These are phyloP conservation scores for Hymenoscyphus linearis DNA, from an alignment of 2,329 filamentous ascomycete species.

Conservation along the genomic window DNA sequence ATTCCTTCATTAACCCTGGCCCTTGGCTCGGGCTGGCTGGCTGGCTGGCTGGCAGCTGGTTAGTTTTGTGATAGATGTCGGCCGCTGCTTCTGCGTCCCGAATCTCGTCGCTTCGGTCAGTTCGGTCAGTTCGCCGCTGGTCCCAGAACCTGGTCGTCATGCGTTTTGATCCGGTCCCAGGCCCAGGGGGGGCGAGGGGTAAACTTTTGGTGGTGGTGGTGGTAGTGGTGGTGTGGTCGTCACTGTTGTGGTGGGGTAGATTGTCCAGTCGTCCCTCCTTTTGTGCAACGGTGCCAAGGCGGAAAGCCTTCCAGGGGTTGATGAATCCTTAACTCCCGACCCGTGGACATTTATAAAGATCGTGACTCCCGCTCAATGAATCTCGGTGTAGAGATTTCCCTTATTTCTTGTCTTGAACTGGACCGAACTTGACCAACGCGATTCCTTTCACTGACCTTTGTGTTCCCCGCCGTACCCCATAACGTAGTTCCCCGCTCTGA, in stretches of 20 bases:
- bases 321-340: slow-evolving; percentile 5
- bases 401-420: not conserved
- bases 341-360: slow-evolving; percentile 17
- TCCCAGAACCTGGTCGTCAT: not conserved
- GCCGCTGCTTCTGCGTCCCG: no score
- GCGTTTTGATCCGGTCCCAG: not conserved
- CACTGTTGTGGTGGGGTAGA: no score
- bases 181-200: not conserved
- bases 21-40: not conserved
- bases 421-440: not conserved
- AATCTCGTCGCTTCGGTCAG: no score
- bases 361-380: slow-evolving; percentile 11
- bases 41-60: no score
- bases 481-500: not conserved
- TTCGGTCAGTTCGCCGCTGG: not conserved
- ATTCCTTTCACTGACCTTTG: not conserved
- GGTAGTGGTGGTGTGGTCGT: no score
- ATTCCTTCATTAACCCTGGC: no score
- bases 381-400: no score
- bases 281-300: slow-evolving; percentile 7
- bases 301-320: not conserved
- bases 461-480: not conserved
- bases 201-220: not conserved
- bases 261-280: slow-evolving; percentile 3
- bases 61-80: no score